phyloP scores from a whole-genome alignment of 2,329 filamentous ascomycete genomes.

The Domatiomyces catenatus region DNA sequence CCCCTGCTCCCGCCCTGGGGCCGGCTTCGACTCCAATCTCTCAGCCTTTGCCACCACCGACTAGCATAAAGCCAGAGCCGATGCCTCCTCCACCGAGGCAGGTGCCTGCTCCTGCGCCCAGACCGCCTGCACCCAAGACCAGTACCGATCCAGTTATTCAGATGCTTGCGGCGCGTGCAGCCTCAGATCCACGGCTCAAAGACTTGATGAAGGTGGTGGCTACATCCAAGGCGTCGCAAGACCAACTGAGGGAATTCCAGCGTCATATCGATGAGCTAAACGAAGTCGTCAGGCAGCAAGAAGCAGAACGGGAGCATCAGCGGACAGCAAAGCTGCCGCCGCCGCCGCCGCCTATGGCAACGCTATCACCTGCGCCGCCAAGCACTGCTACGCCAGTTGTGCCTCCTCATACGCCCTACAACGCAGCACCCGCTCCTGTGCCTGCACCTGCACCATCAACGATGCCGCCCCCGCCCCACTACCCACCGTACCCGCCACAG shows the following conservation, averaged over 20 bases:
- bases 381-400: slow-evolving; percentile 6
- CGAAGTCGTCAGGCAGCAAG: slow-evolving; percentile 32
- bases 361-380: not conserved
- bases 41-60: not conserved
- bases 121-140: slow-evolving; percentile 18
- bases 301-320: slow-evolving; percentile 14
- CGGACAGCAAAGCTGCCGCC: slow-evolving; percentile 2
- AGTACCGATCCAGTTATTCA: slow-evolving; percentile 37
- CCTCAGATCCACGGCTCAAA: slow-evolving; percentile 34
- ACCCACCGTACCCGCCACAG: slow-evolving; percentile 20
- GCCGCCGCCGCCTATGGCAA: slow-evolving; percentile 4
- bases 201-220: slow-evolving; percentile 37
- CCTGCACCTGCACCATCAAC: not conserved
- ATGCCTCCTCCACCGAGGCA: not conserved
- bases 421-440: slow-evolving; percentile 7
- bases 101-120: slow-evolving; percentile 3
- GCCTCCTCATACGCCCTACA: slow-evolving; percentile 16
- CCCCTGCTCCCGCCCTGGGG: slow-evolving; percentile 1
- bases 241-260: slow-evolving; percentile 35
- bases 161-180: slow-evolving; percentile 36
- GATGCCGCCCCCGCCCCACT: slow-evolving; percentile 17
- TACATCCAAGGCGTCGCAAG: slow-evolving; percentile 33
- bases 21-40: not conserved
- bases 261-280: slow-evolving; percentile 37
- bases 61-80: slow-evolving; percentile 2